A percentile compares a stretch with the other conserved stretches of the same genome.
Evolutionary conservation across 2,329 filamentous ascomycete genomes (phyloP).

Genomic region (Fusarium nodosum): DNA sequence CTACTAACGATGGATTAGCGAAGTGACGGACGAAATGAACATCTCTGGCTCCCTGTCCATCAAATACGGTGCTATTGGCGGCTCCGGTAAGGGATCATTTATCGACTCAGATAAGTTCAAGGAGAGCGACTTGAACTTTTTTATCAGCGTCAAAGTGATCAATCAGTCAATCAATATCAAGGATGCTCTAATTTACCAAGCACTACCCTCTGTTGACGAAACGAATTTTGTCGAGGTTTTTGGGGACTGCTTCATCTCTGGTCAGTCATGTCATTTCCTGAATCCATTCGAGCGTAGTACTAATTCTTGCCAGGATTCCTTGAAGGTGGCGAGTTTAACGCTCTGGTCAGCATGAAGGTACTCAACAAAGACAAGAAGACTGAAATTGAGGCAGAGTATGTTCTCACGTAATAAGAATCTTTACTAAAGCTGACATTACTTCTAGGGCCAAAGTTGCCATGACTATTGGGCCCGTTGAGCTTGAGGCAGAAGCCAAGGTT

Average conservation of each 20-base stretch:
- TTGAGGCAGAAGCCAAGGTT: neutral
- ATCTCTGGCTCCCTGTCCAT: slow-evolving; percentile 1
- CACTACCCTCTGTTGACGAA: neutral
- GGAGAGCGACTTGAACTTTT: slow-evolving; percentile 5
- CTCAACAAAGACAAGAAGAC: slow-evolving; percentile 1
- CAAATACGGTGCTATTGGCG: slow-evolving; percentile 1
- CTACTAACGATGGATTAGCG: neutral
- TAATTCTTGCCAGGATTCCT: neutral
- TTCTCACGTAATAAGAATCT: fast-evolving
- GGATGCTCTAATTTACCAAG: neutral
- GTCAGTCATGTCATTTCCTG: neutral
- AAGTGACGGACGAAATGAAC: slow-evolving; percentile 3
- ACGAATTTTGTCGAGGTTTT: neutral
- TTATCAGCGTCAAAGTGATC: slow-evolving; percentile 14
- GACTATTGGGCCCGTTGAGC: neutral
- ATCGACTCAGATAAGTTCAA: slow-evolving; percentile 7
- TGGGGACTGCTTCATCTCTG: slow-evolving; percentile 1
- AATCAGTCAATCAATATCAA: slow-evolving; percentile 11
- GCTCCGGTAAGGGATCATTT: neutral
- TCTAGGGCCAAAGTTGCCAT: neutral
- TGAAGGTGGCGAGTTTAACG: slow-evolving; percentile 8
- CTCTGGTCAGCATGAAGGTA: slow-evolving; percentile 10
- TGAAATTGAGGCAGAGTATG: neutral
- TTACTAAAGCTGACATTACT: neutral
- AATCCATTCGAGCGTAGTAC: too few relatives aligned